Evolutionary conservation across 345 rosid species (phyloP).

Genomic region (Aquilaria malaccensis): DNA sequence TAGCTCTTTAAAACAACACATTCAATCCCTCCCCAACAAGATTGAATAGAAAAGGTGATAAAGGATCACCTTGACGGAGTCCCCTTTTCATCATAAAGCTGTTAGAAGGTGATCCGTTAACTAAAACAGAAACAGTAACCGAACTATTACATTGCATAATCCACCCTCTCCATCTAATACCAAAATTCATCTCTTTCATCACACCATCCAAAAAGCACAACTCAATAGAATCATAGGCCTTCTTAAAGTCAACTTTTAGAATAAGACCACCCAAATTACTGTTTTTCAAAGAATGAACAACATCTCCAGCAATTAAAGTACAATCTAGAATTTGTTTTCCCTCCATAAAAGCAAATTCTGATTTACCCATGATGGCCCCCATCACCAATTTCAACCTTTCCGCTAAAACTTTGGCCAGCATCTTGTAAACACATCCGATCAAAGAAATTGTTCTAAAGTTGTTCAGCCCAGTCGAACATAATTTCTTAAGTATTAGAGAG

Average conservation of each 20-base stretch:
- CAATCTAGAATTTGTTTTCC: not conserved
- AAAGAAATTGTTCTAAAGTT: too few species aligned
- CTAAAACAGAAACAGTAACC: not conserved
- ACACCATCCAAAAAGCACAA: not conserved
- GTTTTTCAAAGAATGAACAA: too few species aligned
- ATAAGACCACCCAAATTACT: not conserved
- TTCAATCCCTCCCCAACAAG: not conserved
- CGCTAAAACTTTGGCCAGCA: not conserved
- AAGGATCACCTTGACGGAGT: not conserved
- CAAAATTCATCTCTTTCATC: not conserved
- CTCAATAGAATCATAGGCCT: not conserved
- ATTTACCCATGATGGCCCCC: not conserved
- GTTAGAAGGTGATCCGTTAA: not conserved
- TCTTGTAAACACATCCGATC: too few species aligned
- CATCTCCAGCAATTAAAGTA: not conserved
- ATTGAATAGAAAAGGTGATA: not conserved
- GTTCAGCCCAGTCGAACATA: too few species aligned
- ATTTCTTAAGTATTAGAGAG: not conserved
- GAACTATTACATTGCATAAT: not conserved
- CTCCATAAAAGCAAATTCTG: not conserved
- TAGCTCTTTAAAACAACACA: not conserved
- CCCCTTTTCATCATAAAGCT: not conserved
- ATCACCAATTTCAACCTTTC: not conserved
- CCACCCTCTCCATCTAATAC: not conserved
- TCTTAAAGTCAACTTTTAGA: not conserved